Base-by-base conservation (phyloP, 179 eudicot species). In the Corrigiola litoralis region DNA sequence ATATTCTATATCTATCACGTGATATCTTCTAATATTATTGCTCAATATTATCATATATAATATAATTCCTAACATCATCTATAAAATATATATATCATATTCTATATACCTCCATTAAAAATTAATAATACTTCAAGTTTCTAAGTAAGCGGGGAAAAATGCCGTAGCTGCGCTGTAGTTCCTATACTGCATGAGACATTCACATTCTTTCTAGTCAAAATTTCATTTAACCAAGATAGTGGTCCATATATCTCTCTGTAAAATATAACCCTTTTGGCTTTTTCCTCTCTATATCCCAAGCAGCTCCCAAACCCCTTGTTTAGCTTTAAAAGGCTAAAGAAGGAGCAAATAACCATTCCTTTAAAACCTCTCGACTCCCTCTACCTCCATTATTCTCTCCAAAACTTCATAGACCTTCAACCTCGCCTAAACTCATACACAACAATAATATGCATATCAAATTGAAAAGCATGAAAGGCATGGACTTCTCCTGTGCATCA, bases 401-500 rank as follows among this genome's bases (percentile, higher is more conserved):
- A 21, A 12, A 51, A 34, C 10, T 6, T 12, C 28, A 0, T 20
- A 11, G 18, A 38, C n/a, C n/a, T n/a, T n/a, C n/a, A n/a, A n/a
- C n/a, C n/a, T n/a, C n/a, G n/a, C n/a, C n/a, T 4, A 1, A 6
- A 47, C 13, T n/a, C 10, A 24, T 12, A 50, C 1, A 40, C 13
- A 40, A 42, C 23, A n/a, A 45, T 5, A 52, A 36, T 40, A 76
- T 67, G 80, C 73, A 63, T 20, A 20, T 62, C 24, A 67, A 72
- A 33, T 36, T 62, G 2, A 73, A 77, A 56, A 81, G 40, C 72
- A 82, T 88, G 84, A 88, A 86, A 74, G 36, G 70, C 65, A 69
- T 82, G 65, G 95, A 90, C 54, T 63, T 90, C 1, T 88, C 78
- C 8, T 90, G 97, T 68, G 79, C 86, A 17, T 88, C 97, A 6